Evolutionary conservation across 352 stramenopile species (phyloP).

Genomic region (Saprolegnia diclina): DNA sequence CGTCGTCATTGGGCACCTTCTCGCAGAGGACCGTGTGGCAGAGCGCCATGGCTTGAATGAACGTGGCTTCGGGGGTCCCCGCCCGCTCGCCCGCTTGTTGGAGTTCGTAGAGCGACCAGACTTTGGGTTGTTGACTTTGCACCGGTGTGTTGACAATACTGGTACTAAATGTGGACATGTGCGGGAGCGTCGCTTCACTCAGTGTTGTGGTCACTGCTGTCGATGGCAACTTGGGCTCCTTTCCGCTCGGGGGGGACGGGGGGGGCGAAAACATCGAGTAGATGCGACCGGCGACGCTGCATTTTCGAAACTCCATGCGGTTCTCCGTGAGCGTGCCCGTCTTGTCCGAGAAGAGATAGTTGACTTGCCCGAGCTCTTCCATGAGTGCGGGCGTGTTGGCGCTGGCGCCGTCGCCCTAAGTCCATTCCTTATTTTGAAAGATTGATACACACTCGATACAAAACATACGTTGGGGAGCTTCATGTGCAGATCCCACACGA

Average conservation of each 20-base stretch:
- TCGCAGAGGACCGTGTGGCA: slow-evolving; percentile 86
- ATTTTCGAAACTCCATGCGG: slow-evolving; percentile 94
- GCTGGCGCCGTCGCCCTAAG: slow-evolving; percentile 51
- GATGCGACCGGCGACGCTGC: slow-evolving; percentile 83
- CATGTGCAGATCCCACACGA: slow-evolving; percentile 72
- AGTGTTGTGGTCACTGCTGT: neutral
- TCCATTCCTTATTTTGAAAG: slow-evolving; percentile 13
- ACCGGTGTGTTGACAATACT: neutral
- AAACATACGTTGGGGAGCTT: slow-evolving; percentile 28
- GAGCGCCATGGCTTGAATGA: slow-evolving; percentile 65
- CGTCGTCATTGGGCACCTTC: slow-evolving; percentile 38
- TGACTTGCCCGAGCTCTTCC: slow-evolving; percentile 90
- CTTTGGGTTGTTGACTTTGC: neutral
- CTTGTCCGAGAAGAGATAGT: slow-evolving; percentile 92
- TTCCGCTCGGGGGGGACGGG: neutral
- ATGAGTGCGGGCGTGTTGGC: slow-evolving; percentile 87
- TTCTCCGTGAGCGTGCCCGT: slow-evolving; percentile 93
- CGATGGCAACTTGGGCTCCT: neutral
- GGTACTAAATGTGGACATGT: neutral
- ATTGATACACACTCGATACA: neutral
- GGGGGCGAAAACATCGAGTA: slow-evolving; percentile 45
- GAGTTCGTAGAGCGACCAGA: slow-evolving; percentile 8
- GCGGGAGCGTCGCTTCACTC: neutral
- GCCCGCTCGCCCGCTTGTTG: neutral
- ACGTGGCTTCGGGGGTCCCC: slow-evolving; percentile 18